Evolutionary conservation across 306 rosid species (phyloP).

Genomic region (Lathyrus sativus): DNA sequence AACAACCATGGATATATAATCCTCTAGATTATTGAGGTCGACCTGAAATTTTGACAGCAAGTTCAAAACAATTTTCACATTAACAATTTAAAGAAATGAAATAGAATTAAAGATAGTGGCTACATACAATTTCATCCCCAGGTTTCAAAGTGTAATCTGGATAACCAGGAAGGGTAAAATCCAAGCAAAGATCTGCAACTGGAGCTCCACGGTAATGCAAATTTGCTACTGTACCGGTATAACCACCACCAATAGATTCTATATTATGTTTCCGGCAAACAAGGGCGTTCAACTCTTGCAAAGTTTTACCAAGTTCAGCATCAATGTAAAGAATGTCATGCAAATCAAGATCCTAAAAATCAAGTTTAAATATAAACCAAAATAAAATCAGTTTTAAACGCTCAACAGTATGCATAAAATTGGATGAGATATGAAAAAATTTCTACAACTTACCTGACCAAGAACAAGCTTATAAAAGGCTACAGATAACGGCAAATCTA

Average conservation of each 20-base stretch:
- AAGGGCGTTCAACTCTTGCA: conserved; percentile 81
- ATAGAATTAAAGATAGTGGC: background rate
- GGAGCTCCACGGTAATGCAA: conserved; percentile 69
- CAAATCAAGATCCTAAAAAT: conserved; percentile 90
- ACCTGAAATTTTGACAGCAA: conserved; percentile 57
- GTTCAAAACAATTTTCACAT: conserved; percentile 10
- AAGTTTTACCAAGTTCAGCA: conserved; percentile 86
- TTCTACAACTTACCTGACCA: conserved; percentile 73
- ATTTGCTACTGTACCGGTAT: conserved; percentile 43
- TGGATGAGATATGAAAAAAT: conserved; percentile 1
- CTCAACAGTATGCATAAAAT: conserved; percentile 10
- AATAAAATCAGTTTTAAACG: conserved; percentile 5
- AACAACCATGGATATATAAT: conserved; percentile 77
- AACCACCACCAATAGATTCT: conserved; percentile 51
- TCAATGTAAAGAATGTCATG: conserved; percentile 86
- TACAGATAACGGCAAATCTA: conserved; percentile 87
- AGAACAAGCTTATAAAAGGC: conserved; percentile 90
- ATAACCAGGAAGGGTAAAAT: conserved; percentile 92
- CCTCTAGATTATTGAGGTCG: conserved; percentile 83
- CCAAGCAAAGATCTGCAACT: conserved; percentile 84
- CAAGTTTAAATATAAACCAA: conserved; percentile 10
- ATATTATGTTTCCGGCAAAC: conserved; percentile 71
- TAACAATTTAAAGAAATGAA: background rate
- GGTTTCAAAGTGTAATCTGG: conserved; percentile 79
- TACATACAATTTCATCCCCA: conserved; percentile 78